Percentiles rank a stretch among this genome's conserved stretches.
Evolutionary conservation across 352 stramenopile genomes (phyloP).

Genomic region (Globisporangium megalacanthum): DNA sequence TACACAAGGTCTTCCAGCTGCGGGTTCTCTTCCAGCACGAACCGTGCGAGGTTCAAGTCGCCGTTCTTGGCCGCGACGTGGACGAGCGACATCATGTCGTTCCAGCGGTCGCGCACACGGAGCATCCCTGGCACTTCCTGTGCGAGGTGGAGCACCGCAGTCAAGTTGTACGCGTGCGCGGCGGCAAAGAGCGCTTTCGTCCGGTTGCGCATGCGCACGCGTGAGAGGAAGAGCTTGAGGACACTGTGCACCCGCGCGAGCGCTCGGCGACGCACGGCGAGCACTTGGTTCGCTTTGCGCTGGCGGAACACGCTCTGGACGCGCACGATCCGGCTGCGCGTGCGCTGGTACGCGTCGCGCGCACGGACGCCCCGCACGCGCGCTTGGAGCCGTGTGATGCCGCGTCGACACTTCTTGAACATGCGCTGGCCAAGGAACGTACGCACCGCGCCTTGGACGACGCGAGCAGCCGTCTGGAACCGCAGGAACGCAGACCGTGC

Average conservation of each 20-base stretch:
- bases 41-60: constrained; percentile 76
- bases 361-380: constrained; percentile 51
- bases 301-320: constrained; percentile 78
- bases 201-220: constrained; percentile 78
- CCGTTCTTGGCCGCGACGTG: constrained; percentile 87
- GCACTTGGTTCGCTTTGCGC: constrained; percentile 42
- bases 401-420: constrained; percentile 59
- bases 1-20: constrained; percentile 86
- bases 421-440: constrained; percentile 56
- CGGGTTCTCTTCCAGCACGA: constrained; percentile 75
- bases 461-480: constrained; percentile 34
- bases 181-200: constrained; percentile 75
- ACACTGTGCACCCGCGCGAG: constrained; percentile 69
- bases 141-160: constrained; percentile 71
- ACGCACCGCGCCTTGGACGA: constrained; percentile 72
- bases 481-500: constrained; percentile 49
- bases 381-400: constrained; percentile 68
- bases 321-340: constrained; percentile 40
- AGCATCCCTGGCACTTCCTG: constrained; percentile 80
- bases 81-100: constrained; percentile 84
- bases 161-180: constrained; percentile 73
- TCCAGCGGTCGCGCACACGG: constrained; percentile 62
- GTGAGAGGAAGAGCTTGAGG: constrained; percentile 68
- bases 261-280: constrained; percentile 47
- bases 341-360: constrained; percentile 55